A percentile compares a stretch with the other conserved stretches of the same genome.
Conservation (phyloP, 139 green algal species). For the Micromonas commoda region DNA sequence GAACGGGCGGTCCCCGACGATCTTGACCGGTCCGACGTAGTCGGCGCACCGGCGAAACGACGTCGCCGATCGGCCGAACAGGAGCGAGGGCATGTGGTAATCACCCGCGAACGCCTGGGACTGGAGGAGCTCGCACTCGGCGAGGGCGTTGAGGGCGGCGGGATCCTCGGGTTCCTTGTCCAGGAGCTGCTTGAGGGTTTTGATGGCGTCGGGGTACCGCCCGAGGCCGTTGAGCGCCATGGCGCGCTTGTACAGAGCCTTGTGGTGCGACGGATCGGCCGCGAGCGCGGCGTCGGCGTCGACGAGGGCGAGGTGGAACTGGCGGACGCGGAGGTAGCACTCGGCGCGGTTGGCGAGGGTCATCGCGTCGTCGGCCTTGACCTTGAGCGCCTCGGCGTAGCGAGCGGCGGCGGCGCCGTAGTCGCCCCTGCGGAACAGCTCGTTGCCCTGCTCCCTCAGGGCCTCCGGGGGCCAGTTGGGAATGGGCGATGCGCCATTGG, state of each 20-base stretch:
- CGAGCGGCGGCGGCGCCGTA: not conserved
- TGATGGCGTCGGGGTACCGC: not conserved
- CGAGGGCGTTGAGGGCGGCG: not conserved
- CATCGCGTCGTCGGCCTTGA: not conserved
- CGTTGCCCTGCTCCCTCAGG: not conserved
- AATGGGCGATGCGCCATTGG: too few relatives aligned
- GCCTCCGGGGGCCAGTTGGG: too few relatives aligned
- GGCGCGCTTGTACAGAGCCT: constrained; percentile 13
- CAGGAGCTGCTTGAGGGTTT: not conserved
- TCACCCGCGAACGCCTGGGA: not conserved
- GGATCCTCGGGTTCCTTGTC: not conserved
- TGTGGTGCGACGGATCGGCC: not conserved
- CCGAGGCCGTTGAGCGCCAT: constrained; percentile 15
- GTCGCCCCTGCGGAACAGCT: not conserved
- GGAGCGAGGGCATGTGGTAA: not conserved
- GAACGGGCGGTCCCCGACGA: not conserved
- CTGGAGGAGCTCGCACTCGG: constrained; percentile 5
- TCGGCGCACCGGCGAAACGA: constrained; percentile 8
- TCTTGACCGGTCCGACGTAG: constrained; percentile 6
- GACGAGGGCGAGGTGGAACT: constrained; percentile 1
- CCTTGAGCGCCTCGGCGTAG: not conserved
- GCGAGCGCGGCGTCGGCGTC: not conserved
- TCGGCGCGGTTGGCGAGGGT: not conserved
- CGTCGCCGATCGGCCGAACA: not conserved
- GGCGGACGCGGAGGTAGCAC: constrained; percentile 4